Evolutionary conservation across 371 early-diverging fungal species (phyloP).

Genomic region (Blakeslea trispora): DNA sequence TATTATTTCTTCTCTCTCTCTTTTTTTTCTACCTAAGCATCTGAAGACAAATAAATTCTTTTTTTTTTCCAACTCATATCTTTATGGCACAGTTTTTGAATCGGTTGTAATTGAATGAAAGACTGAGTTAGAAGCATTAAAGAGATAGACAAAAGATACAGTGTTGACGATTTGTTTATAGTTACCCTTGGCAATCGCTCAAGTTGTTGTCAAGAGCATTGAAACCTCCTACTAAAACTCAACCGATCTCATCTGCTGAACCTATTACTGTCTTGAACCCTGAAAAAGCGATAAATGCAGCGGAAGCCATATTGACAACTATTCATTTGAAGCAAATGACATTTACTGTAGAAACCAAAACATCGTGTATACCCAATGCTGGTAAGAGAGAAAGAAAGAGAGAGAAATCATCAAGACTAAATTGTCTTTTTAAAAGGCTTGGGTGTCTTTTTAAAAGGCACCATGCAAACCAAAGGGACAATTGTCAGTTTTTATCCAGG

Average conservation of each 20-base stretch:
- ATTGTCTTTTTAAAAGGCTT: constrained; percentile 5
- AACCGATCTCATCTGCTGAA: neutral
- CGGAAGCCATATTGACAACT: constrained; percentile 2
- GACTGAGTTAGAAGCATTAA: neutral
- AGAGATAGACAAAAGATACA: neutral
- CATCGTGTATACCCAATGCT: constrained; percentile 24
- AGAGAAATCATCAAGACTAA: neutral
- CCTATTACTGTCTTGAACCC: neutral
- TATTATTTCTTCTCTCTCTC: constrained; percentile 1
- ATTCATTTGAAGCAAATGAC: constrained; percentile 5
- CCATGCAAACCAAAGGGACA: constrained; percentile 17
- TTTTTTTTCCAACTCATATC: neutral
- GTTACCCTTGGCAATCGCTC: constrained; percentile 19
- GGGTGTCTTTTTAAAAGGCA: constrained; percentile 34
- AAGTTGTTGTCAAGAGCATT: constrained; percentile 8
- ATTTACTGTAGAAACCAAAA: constrained; percentile 14
- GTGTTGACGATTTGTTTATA: neutral
- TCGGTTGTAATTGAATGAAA: constrained; percentile 27
- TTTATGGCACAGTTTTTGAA: constrained; percentile 23
- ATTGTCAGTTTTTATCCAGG: constrained; percentile 47
- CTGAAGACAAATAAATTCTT: constrained; percentile 6
- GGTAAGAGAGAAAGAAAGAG: constrained; percentile 2
- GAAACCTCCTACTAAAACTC: neutral
- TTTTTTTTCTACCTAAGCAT: constrained; percentile 4
- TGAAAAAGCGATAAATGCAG: constrained; percentile 9